Conservation (phyloP, 1,139 yeast species). For the Lodderomyces jiufengensis region DNA sequence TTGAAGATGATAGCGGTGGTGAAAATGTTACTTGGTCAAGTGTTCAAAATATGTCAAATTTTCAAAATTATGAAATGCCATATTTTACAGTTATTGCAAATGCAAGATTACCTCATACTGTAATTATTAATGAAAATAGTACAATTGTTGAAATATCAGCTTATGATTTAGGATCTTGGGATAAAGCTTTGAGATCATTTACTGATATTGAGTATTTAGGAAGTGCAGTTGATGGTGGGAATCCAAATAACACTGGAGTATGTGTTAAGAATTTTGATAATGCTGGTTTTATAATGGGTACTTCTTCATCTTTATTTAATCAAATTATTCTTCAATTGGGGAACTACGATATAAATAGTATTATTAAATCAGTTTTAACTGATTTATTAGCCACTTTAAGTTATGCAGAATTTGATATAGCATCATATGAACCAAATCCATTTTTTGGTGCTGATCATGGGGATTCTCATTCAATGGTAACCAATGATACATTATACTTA, state of each 20-base stretch:
- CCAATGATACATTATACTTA: conserved; percentile 48
- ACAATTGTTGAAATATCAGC: conserved; percentile 42
- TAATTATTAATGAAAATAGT: conserved; percentile 33
- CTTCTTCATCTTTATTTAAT: conserved; percentile 44
- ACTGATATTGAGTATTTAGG: conserved; percentile 35
- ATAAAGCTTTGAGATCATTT: conserved; percentile 33
- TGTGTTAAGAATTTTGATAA: conserved; percentile 40
- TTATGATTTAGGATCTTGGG: conserved; percentile 46
- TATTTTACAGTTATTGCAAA: conserved; percentile 40
- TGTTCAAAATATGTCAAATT: conserved; percentile 25
- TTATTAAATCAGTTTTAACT: conserved; percentile 25
- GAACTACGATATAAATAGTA: conserved; percentile 21
- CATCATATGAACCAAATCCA: conserved; percentile 42
- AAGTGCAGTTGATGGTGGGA: conserved; percentile 27
- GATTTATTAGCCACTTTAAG: conserved; percentile 17
- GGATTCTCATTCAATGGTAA: conserved; percentile 22
- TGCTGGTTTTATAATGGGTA: conserved; percentile 45
- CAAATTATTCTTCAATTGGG: conserved; percentile 26
- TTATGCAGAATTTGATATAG: conserved; percentile 33
- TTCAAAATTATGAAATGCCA: conserved; percentile 36
- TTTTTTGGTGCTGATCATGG: conserved; percentile 23
- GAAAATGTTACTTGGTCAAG: conserved; percentile 39
- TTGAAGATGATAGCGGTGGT: conserved; percentile 21
- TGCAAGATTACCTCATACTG: conserved; percentile 37
- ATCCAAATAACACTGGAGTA: conserved; percentile 19